Evolutionary conservation across 495 filamentous ascomycete species (phyloP), one percentile per base, ranked within the genome.

Genomic region (Daldinia loculata): DNA sequence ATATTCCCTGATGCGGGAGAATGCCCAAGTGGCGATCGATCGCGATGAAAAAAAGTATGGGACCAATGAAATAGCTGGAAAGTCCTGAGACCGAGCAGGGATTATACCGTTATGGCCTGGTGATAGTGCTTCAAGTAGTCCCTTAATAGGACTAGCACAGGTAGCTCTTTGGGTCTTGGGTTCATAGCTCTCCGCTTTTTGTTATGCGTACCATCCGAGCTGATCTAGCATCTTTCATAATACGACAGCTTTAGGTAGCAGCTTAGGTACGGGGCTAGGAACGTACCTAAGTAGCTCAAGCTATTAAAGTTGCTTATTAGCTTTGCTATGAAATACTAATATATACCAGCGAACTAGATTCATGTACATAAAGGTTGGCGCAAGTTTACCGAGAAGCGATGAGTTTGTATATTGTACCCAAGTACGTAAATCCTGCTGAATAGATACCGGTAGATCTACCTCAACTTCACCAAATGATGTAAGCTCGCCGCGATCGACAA

Each of bases 1-100:
- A 8, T 30, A 50, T 64, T 72, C 59, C 70, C 70, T 73, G 65
- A 73, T 73, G 70, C 70, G 70, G 70, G 70, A 73, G 70, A 73
- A 69, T 63, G 66, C 57, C n/a, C 52, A 73, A 51, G 66, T 56
- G 57, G 66, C 70, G 70, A 73, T 73, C 70, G 70, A 73, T 73
- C 70, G 66, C 66, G 70, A 73, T 73, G 56, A 30, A 14, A 27
- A 30, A 14, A 27, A 29, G 1, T 5, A 4, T 38, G 63, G 53
- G 52, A 63, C 70, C 66, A 73, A 69, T 73, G 15, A 66, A 7
- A 48, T 17, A 3, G 4, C 14, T 7, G 6, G 32, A 24, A 30
- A 58, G 56, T 43, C 48, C 4, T 52, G 27, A 73, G 66, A 64
- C 56, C 22, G 11, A 6, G 39, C 64, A 72, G 55, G 69, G 64